Evolutionary conservation across 768 basidiomycete species (phyloP), one percentile per base, ranked within the genome.

Genomic region (Mycena capillaripes): DNA sequence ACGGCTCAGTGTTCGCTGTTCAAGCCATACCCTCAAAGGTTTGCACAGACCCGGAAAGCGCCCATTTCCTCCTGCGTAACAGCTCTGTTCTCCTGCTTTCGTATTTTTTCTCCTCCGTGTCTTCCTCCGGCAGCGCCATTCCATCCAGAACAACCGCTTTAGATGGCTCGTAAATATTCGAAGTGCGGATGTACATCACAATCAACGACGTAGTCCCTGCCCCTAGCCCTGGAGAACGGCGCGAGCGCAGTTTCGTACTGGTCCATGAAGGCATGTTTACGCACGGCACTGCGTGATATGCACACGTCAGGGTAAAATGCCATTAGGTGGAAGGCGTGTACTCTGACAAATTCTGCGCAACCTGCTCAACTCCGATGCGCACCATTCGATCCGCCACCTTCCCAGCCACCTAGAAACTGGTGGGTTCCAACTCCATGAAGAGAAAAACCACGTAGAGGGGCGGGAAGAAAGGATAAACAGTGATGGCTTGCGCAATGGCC

Each of bases 401-500:
- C 14, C 74, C 76, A 2, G 72, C 76, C n/a, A 76, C 71, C n/a
- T 67, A 70, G 29, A 66, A 60, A 38, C 57, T 69, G 17, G 50
- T 75, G 25, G 68, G 14, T 12, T 68, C 66, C 23, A 76, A 38
- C 5, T 77, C 75, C 36, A 77, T 67, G 59, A 77, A 77, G 42
- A 77, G 55, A 9, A 77, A 75, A 16, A 73, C 64, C 29, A 77
- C 75, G 48, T 71, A 74, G 57, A 77, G 76, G 3, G 63, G 34
- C 7, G 34, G 34, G 34, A 36, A 6, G 34, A 12, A 36, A 36
- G 34, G 6, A 12, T 36, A 36, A 36, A 36, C 34, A 36, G 34
- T 36, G 34, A 36, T 36, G 34, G 34, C 34, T 12, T 36, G 7
- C 34, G 34, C 34, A 36, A 36, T 6, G 34, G 34, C 34, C 12